These are phyloP conservation scores for Paracamarosporium sp. DNA, from an alignment of 2,329 filamentous ascomycete genomes.

Conservation along the genomic window DNA sequence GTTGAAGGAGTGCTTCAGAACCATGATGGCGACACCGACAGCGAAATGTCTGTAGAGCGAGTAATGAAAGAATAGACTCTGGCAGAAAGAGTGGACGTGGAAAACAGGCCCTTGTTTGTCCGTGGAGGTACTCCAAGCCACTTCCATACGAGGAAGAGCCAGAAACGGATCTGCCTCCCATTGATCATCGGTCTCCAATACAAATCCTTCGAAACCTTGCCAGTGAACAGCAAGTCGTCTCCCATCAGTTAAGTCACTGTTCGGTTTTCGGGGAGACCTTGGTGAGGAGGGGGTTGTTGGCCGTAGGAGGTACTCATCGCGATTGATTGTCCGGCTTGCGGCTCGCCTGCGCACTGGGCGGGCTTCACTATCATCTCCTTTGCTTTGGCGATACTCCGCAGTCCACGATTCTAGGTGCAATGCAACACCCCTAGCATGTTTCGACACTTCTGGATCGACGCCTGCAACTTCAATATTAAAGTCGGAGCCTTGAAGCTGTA, in stretches of 20 bases:
- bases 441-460: slow-evolving; percentile 81
- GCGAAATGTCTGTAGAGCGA: slow-evolving; percentile 95
- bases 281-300: slow-evolving; percentile 58
- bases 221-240: slow-evolving; percentile 81
- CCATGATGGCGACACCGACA: slow-evolving; percentile 78
- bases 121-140: slow-evolving; percentile 82
- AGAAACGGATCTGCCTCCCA: slow-evolving; percentile 88
- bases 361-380: slow-evolving; percentile 68
- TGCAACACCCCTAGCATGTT: slow-evolving; percentile 80
- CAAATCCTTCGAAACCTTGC: slow-evolving; percentile 84
- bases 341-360: slow-evolving; percentile 71
- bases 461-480: slow-evolving; percentile 92
- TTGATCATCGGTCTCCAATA: slow-evolving; percentile 85
- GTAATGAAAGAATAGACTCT: slow-evolving; percentile 82
- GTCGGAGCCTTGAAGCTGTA: slow-evolving; percentile 84
- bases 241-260: slow-evolving; percentile 68
- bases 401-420: slow-evolving; percentile 88
- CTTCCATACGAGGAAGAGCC: slow-evolving; percentile 83
- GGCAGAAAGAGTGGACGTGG: slow-evolving; percentile 82
- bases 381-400: slow-evolving; percentile 86
- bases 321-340: slow-evolving; percentile 64
- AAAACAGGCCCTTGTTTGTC: slow-evolving; percentile 88
- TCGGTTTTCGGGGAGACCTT: slow-evolving; percentile 58
- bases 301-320: slow-evolving; percentile 69
- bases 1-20: slow-evolving; percentile 62